Base-by-base conservation (phyloP, 495 filamentous ascomycete genomes). In the Aspergillus hancockii region DNA sequence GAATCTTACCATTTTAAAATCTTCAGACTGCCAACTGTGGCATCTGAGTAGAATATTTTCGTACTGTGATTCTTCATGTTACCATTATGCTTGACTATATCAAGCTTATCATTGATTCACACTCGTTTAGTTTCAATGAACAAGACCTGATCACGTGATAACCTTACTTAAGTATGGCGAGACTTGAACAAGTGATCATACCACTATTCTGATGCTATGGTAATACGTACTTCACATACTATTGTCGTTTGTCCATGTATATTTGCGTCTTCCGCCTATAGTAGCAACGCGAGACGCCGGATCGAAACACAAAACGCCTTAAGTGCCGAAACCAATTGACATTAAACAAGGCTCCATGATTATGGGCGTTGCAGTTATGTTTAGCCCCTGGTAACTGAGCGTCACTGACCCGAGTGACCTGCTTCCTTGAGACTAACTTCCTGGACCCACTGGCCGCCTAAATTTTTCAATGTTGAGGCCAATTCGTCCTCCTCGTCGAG, bases 381-480 rank as follows among this genome's bases (percentile, higher is more conserved):
- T 14, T 16, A 36, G 8, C 8, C 34, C 34, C 10, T 38, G n/a
- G 8, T 55, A 28, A 41, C 18, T 28, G 8, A 31, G 52, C 28
- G 23, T 10, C 30, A 14, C 49, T 45, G 7, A 1, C 8, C 43
- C 16, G 23, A 23, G 21, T 47, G 43, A 6, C 43, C 23, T 47
- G 28, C 8, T 45, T 65, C 59, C 22, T 64, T 63, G 13, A 59
- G 72, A 14, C 55, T 62, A 34, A 76, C 81, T 14, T 86, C 78
- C 60, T 87, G 68, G 34, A 91, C 72, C 68, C 84, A 81, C 68
- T 89, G 90, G 1, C 89, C 89, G 36, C 83, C 92, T 75, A 96
- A 75, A 10, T 74, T 79, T 71, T 82, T 84, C 57, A 98, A 80
- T 65, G 85, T 93, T 38, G 85, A 85, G 30, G 82, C 79, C 57